Percentiles rank a stretch among this genome's conserved stretches.
These are phyloP conservation scores for Blastobotrys americana DNA, from an alignment of 805 yeast genomes.

Conservation along the genomic window DNA sequence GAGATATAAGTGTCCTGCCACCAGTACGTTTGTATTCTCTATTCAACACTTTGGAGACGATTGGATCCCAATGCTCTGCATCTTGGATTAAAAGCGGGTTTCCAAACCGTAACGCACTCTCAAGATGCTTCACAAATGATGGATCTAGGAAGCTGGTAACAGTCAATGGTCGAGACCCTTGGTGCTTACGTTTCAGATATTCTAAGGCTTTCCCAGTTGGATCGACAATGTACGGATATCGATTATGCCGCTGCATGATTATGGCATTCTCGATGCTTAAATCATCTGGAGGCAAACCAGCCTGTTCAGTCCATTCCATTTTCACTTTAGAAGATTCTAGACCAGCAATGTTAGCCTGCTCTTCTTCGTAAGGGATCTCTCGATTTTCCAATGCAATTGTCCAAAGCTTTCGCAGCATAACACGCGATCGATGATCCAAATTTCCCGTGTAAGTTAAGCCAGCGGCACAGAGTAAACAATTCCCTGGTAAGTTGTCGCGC, in stretches of 20 bases:
- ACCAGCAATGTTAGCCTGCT: slow-evolving; percentile 33
- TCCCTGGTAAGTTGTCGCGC: slow-evolving; percentile 50
- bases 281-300: slow-evolving; percentile 48
- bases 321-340: slow-evolving; percentile 33
- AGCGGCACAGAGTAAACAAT: slow-evolving; percentile 57
- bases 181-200: slow-evolving; percentile 31
- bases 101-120: slow-evolving; percentile 80
- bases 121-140: slow-evolving; percentile 59
- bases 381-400: not conserved
- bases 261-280: slow-evolving; percentile 57
- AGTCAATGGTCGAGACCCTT: slow-evolving; percentile 30
- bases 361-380: slow-evolving; percentile 27
- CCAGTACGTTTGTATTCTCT: slow-evolving; percentile 59
- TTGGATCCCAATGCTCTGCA: slow-evolving; percentile 75
- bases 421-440: slow-evolving; percentile 44
- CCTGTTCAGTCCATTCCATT: slow-evolving; percentile 37
- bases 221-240: slow-evolving; percentile 61
- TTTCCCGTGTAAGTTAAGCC: slow-evolving; percentile 54
- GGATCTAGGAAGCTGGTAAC: slow-evolving; percentile 67
- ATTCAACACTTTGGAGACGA: slow-evolving; percentile 54
- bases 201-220: slow-evolving; percentile 48
- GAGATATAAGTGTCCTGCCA: slow-evolving; percentile 53
- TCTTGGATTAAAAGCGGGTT: slow-evolving; percentile 65
- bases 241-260: slow-evolving; percentile 37
- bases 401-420: slow-evolving; percentile 33